Percentiles rank a stretch among this genome's conserved stretches.
Conservation (phyloP, 1,284 basidiomycete genomes). For the Trichosporon inkin region DNA sequence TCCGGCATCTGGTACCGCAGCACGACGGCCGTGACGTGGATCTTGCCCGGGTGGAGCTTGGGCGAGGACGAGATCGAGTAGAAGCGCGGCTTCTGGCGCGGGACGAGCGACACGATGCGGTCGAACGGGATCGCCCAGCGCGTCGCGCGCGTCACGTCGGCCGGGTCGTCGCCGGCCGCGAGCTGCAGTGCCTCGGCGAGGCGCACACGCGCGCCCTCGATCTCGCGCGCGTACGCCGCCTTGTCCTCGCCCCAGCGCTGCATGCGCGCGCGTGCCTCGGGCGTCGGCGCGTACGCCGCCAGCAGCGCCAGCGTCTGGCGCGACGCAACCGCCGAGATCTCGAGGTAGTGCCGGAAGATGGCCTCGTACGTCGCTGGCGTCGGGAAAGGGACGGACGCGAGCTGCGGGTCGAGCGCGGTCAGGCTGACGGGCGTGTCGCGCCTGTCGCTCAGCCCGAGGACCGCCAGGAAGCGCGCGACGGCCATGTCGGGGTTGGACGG, state of each 20-base stretch:
- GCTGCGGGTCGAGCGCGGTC: slow-evolving; percentile 89
- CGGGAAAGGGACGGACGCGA: slow-evolving; percentile 99
- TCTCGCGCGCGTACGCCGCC: slow-evolving; percentile 71
- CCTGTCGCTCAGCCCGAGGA: slow-evolving; percentile 71
- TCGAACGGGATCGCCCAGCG: slow-evolving; percentile 91
- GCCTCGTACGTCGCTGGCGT: slow-evolving; percentile 91
- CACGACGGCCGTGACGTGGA: slow-evolving; percentile 81
- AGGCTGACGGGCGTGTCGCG: slow-evolving; percentile 79
- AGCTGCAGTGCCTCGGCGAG: slow-evolving; percentile 86
- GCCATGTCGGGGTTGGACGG: slow-evolving; percentile 88
- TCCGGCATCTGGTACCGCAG: slow-evolving; percentile 75
- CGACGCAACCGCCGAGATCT: slow-evolving; percentile 86
- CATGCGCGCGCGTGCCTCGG: slow-evolving; percentile 68
- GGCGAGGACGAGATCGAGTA: slow-evolving; percentile 98
- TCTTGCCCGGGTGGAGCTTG: slow-evolving; percentile 77
- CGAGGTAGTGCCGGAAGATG: slow-evolving; percentile 93
- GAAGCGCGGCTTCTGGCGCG: slow-evolving; percentile 93
- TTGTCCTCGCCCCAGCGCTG: slow-evolving; percentile 78
- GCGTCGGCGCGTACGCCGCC: slow-evolving; percentile 79
- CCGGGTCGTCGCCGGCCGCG: slow-evolving; percentile 66
- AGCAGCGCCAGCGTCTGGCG: slow-evolving; percentile 85
- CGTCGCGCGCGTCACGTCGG: slow-evolving; percentile 57
- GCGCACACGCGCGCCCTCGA: slow-evolving; percentile 77
- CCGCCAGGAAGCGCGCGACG: slow-evolving; percentile 79
- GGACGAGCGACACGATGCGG: slow-evolving; percentile 85